Conservation (phyloP, 805 yeast genomes). For the Komagataella ulmi region DNA sequence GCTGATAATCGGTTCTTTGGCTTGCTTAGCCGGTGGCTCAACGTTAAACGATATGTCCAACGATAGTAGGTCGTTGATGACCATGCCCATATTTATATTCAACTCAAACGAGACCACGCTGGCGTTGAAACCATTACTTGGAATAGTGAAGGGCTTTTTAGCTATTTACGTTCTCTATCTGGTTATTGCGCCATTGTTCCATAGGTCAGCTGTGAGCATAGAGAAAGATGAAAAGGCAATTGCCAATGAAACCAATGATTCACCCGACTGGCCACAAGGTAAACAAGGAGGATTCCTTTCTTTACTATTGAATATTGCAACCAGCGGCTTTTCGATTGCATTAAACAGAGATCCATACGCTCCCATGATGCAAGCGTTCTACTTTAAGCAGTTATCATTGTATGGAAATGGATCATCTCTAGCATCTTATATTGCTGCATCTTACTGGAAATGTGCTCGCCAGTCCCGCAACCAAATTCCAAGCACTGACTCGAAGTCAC, state of each 20-base stretch:
- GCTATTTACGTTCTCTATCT: constrained; percentile 9
- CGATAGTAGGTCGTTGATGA: constrained; percentile 13
- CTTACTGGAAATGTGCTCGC: neutral
- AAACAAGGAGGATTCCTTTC: neutral
- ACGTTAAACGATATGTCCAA: constrained; percentile 31
- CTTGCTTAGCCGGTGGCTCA: constrained; percentile 50
- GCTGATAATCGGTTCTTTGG: constrained; percentile 48
- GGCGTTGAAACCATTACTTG: constrained; percentile 13
- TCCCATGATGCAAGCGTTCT: constrained; percentile 11
- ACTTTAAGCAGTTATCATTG: constrained; percentile 6
- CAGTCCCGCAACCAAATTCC: neutral
- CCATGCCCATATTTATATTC: constrained; percentile 16
- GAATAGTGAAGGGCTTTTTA: constrained; percentile 12
- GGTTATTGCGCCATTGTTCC: neutral
- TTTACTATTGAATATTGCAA: too few relatives aligned
- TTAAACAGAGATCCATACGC: neutral
- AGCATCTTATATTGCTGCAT: neutral
- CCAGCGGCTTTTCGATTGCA: neutral
- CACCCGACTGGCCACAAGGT: neutral
- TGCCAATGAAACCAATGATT: neutral
- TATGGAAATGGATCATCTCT: neutral
- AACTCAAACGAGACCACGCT: constrained; percentile 9
- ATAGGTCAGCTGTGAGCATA: neutral
- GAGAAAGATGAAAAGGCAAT: neutral
- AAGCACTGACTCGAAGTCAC: neutral